These are phyloP conservation scores for Sclerotinia subarctica DNA, from an alignment of 2,329 filamentous ascomycete species.

Conservation along the genomic window DNA sequence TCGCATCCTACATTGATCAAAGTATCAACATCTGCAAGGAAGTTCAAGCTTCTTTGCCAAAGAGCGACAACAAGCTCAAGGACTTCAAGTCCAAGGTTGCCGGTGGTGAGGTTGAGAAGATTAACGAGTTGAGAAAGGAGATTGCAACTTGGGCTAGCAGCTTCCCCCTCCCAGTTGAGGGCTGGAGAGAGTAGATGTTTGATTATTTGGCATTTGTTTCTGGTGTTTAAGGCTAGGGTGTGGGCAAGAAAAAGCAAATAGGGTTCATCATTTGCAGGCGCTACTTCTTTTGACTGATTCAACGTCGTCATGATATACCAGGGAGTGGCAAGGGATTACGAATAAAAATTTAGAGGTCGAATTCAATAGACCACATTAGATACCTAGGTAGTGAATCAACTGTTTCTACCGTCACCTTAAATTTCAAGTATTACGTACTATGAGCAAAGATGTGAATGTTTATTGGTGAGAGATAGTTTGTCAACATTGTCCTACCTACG, in stretches of 20 bases:
- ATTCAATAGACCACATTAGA: constrained; percentile 18
- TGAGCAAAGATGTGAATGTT: neutral
- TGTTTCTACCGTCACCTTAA: constrained; percentile 3
- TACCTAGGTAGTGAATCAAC: constrained; percentile 13
- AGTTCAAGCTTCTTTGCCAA: constrained; percentile 79
- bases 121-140: constrained; percentile 83
- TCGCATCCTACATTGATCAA: constrained; percentile 84
- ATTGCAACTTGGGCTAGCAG: constrained; percentile 80
- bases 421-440: neutral
- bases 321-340: constrained; percentile 18
- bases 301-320: constrained; percentile 31
- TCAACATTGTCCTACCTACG: neutral
- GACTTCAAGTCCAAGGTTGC: constrained; percentile 96
- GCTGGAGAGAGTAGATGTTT: constrained; percentile 50
- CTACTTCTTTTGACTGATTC: constrained; percentile 32
- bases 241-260: constrained; percentile 21
- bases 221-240: constrained; percentile 25
- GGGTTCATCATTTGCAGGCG: constrained; percentile 24
- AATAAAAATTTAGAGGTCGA: constrained; percentile 13
- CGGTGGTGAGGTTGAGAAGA: constrained; percentile 72
- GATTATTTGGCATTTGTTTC: constrained; percentile 22
- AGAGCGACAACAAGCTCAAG: constrained; percentile 99
- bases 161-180: constrained; percentile 89
- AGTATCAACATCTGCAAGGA: constrained; percentile 88
- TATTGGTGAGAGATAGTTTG: no score